Percentiles rank a stretch among this genome's conserved stretches.
Conservation (phyloP, 23 red algal species). For the Cyanidiococcus yangmingshanensis region DNA sequence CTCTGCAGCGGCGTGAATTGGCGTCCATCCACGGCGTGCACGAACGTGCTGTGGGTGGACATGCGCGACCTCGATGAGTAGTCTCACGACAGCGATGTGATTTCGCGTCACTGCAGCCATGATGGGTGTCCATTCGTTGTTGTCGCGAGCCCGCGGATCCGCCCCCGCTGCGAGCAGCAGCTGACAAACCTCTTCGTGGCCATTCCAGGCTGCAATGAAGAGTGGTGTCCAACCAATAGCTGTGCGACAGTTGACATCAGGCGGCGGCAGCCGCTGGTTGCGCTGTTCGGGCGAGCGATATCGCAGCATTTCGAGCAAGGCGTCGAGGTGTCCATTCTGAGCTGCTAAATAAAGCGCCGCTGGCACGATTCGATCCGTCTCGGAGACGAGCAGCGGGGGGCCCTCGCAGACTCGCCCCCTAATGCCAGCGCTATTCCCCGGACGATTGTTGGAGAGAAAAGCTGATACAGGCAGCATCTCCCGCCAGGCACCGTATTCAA, state of each 20-base stretch:
- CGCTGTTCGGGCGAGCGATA: background rate
- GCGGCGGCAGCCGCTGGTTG: background rate
- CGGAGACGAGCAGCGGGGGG: background rate
- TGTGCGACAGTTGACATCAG: background rate
- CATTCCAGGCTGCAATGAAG: constrained; percentile 1
- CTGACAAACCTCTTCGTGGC: background rate
- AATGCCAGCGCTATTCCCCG: background rate
- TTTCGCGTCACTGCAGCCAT: background rate
- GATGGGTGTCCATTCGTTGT: constrained; percentile 11
- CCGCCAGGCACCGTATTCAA: background rate
- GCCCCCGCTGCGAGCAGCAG: background rate
- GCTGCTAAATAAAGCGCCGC: constrained; percentile 5
- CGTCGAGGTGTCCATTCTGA: background rate
- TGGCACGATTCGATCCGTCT: background rate
- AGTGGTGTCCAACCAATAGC: constrained; percentile 6
- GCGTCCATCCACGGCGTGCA: background rate
- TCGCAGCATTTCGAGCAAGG: background rate
- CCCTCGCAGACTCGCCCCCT: background rate
- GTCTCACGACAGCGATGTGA: background rate
- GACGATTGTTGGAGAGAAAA: background rate
- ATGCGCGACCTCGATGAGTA: background rate
- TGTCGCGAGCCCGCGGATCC: constrained; percentile 11
- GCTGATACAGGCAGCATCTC: background rate
- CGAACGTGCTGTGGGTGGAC: constrained; percentile 3
- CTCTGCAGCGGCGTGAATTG: background rate